phyloP scores from a whole-genome alignment of 441 rosid species.

The Populus hybrid region DNA sequence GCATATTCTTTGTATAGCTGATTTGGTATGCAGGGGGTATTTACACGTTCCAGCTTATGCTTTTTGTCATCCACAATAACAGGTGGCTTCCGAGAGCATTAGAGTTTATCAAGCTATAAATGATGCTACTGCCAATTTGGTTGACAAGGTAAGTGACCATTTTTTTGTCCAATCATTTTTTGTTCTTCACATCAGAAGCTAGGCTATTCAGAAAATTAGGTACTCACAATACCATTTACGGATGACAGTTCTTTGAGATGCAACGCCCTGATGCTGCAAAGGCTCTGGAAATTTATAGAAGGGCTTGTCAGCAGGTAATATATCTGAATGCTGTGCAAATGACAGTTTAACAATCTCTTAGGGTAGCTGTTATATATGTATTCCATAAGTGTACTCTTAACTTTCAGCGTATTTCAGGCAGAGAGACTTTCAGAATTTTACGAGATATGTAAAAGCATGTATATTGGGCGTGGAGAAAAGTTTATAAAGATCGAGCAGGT shows the following conservation, averaged over 20 bases:
- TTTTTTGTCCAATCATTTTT: constrained; percentile 11
- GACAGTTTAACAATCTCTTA: constrained; percentile 6
- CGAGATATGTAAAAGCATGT: constrained; percentile 84
- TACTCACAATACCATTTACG: constrained; percentile 20
- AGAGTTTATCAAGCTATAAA: constrained; percentile 65
- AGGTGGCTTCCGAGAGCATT: constrained; percentile 85
- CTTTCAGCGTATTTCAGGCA: constrained; percentile 47
- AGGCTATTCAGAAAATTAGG: constrained; percentile 6
- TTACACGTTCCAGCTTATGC: constrained; percentile 2
- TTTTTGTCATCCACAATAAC: constrained; percentile 12
- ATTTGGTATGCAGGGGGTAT: background rate
- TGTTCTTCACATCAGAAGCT: constrained; percentile 15
- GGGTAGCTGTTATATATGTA: background rate
- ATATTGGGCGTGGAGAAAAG: constrained; percentile 79
- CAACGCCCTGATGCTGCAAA: constrained; percentile 77
- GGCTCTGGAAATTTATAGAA: constrained; percentile 79
- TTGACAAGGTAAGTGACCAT: constrained; percentile 64
- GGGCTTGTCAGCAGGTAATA: constrained; percentile 85
- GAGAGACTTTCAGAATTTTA: constrained; percentile 91
- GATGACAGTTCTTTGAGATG: constrained; percentile 93
- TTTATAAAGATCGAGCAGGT: constrained; percentile 95
- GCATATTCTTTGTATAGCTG: background rate
- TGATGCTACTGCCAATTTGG: constrained; percentile 64
- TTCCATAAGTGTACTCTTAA: constrained; percentile 8
- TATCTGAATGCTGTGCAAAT: constrained; percentile 9